Percentiles rank a stretch among this genome's conserved stretches.
These are phyloP conservation scores for Phoma sp. DNA, from an alignment of 2,329 filamentous ascomycete genomes.

Conservation along the genomic window DNA sequence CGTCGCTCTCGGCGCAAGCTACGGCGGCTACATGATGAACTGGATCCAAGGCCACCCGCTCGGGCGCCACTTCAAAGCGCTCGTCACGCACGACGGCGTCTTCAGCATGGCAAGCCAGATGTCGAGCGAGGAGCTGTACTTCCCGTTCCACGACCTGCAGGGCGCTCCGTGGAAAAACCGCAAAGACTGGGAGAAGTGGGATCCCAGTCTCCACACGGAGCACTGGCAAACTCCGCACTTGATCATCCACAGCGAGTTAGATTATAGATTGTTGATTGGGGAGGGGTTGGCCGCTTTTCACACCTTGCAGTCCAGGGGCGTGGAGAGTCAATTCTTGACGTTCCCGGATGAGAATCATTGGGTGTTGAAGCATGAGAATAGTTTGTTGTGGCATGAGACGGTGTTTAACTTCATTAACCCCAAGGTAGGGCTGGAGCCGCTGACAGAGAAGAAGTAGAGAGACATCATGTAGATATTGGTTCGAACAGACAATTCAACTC, in stretches of 20 bases:
- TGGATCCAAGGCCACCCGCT: slow-evolving; percentile 91
- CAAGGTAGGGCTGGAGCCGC: slow-evolving; percentile 57
- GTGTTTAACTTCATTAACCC: slow-evolving; percentile 79
- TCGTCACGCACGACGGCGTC: slow-evolving; percentile 88
- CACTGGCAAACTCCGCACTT: slow-evolving; percentile 89
- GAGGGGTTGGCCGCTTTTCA: slow-evolving; percentile 89
- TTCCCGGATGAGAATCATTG: slow-evolving; percentile 84
- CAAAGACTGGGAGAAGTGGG: slow-evolving; percentile 62
- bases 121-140: slow-evolving; percentile 59
- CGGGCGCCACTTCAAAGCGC: slow-evolving; percentile 82
- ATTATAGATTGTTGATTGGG: slow-evolving; percentile 84
- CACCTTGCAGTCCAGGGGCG: slow-evolving; percentile 74
- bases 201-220: slow-evolving; percentile 60
- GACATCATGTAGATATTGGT: too few species aligned
- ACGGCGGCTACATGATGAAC: slow-evolving; percentile 60
- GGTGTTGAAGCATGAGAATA: slow-evolving; percentile 92
- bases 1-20: slow-evolving; percentile 72
- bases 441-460: neutral
- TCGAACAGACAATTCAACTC: too few species aligned
- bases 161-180: slow-evolving; percentile 46
- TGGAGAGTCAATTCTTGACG: slow-evolving; percentile 78
- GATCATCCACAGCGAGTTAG: slow-evolving; percentile 87
- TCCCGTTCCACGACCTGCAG: slow-evolving; percentile 55
- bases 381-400: slow-evolving; percentile 84
- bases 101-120: slow-evolving; percentile 66